phyloP scores from a whole-genome alignment of 345 rosid genomes.

The Moricandia arvensis region DNA sequence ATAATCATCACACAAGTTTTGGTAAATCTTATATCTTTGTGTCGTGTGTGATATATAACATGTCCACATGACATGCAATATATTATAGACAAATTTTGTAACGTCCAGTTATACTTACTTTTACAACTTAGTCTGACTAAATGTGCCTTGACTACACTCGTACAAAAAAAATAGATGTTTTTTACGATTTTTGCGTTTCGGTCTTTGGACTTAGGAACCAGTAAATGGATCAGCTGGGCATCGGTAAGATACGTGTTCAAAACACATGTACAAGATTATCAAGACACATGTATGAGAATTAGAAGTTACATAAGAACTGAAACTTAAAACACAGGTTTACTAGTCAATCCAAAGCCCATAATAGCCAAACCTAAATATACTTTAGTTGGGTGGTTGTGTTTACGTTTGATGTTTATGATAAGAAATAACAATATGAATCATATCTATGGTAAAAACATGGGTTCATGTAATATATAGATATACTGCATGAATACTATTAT shows the following conservation, averaged over 20 bases:
- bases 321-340: background rate
- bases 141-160: background rate
- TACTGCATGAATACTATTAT: background rate
- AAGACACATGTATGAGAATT: background rate
- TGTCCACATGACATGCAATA: background rate
- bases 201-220: background rate
- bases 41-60: too few relatives aligned
- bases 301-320: background rate
- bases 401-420: background rate
- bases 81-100: background rate
- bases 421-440: background rate
- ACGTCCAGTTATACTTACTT: background rate
- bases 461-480: background rate
- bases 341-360: background rate
- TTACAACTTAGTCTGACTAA: background rate
- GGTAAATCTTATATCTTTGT: background rate
- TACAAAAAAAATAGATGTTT: background rate
- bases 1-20: background rate
- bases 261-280: background rate
- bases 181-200: background rate
- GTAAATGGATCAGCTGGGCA: background rate
- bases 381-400: background rate
- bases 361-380: background rate
- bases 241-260: background rate
- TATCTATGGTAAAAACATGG: background rate